Conservation (phyloP, 805 yeast species). For the Kluyveromyces siamensis region DNA sequence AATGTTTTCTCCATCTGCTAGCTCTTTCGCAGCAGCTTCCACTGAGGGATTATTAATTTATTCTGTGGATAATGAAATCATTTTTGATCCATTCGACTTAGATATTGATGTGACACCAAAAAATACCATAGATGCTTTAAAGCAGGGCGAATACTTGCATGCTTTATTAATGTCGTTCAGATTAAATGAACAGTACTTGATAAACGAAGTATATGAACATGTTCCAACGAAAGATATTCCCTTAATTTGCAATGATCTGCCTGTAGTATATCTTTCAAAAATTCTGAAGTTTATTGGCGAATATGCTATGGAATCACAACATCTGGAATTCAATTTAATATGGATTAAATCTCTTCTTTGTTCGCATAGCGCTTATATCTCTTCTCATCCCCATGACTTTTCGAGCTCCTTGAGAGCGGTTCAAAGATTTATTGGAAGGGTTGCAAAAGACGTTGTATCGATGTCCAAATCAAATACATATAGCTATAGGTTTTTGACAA, state of each 20-base stretch:
- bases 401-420: constrained; percentile 56
- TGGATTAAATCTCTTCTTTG: constrained; percentile 71
- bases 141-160: constrained; percentile 49
- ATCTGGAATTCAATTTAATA: constrained; percentile 70
- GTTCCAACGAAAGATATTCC: constrained; percentile 64
- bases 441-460: constrained; percentile 63
- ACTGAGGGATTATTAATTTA: constrained; percentile 86
- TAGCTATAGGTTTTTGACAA: constrained; percentile 42
- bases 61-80: constrained; percentile 62
- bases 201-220: constrained; percentile 63
- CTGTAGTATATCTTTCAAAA: constrained; percentile 64
- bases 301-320: constrained; percentile 60
- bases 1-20: constrained; percentile 81
- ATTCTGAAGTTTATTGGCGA: constrained; percentile 63
- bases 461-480: constrained; percentile 47
- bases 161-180: constrained; percentile 92
- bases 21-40: constrained; percentile 88
- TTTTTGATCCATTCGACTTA: constrained; percentile 91
- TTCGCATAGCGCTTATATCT: constrained; percentile 70
- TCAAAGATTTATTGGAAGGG: constrained; percentile 64
- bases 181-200: constrained; percentile 69
- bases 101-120: constrained; percentile 89
- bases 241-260: constrained; percentile 60
- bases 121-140: constrained; percentile 51
- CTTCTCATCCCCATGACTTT: constrained; percentile 51